phyloP scores from a whole-genome alignment of 306 rosid species.

The Cucurbita maxima region DNA sequence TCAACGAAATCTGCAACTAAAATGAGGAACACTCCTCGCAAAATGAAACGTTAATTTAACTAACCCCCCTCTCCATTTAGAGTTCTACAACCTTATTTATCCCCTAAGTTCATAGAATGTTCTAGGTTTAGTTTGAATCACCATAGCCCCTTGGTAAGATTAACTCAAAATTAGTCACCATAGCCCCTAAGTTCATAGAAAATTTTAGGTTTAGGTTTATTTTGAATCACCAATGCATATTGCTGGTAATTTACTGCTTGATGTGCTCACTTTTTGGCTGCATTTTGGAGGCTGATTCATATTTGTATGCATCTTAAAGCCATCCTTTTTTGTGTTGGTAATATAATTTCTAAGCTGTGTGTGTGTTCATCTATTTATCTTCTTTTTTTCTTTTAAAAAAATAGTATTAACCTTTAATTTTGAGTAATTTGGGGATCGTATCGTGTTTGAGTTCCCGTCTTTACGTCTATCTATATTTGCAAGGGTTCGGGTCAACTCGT shows the following conservation, averaged over 20 bases:
- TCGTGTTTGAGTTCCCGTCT: no score
- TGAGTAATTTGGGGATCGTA: not conserved
- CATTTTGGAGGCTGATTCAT: not conserved
- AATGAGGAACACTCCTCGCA: constrained; percentile 10
- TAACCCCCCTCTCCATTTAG: not conserved
- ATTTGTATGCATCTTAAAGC: not conserved
- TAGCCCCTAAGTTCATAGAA: no score
- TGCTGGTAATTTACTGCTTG: not conserved
- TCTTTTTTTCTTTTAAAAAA: not conserved
- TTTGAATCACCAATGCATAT: not conserved
- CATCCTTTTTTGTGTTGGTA: not conserved
- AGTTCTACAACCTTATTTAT: not conserved
- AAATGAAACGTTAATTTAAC: constrained; percentile 14
- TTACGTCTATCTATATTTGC: no score
- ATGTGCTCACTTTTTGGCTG: not conserved
- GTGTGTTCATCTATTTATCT: not conserved
- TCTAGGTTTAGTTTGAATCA: not conserved
- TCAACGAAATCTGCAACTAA: constrained; percentile 21
- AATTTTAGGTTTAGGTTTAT: no score
- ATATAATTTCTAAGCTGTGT: not conserved
- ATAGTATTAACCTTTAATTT: no score
- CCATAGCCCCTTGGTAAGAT: not conserved
- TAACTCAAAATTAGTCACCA: not conserved
- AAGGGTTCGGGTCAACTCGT: no score
- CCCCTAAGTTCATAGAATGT: not conserved